phyloP scores from a whole-genome alignment of 495 filamentous ascomycete genomes.

The Trichoderma orchidacearum region DNA sequence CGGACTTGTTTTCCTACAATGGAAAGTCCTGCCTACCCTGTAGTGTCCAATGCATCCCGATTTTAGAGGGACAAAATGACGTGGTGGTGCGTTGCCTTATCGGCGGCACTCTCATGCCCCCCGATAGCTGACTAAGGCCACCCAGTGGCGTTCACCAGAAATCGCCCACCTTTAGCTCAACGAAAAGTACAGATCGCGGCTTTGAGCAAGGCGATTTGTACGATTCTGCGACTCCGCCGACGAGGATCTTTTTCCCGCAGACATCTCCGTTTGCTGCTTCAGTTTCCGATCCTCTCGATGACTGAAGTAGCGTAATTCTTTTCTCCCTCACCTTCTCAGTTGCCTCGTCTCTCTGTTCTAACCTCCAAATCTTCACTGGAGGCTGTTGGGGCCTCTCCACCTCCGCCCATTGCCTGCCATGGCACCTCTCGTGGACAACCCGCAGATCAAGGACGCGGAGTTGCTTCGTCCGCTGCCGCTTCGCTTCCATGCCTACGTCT shows the following conservation, averaged over 20 bases:
- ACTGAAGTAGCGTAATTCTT: no score
- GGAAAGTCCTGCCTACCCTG: no score
- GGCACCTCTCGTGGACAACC: conserved; percentile 64
- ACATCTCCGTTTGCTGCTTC: background rate
- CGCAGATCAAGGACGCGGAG: conserved; percentile 76
- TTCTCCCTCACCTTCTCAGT: no score
- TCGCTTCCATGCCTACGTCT: conserved; percentile 73
- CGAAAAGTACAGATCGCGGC: background rate
- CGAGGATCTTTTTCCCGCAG: background rate
- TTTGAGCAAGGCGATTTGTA: background rate
- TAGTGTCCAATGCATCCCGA: no score
- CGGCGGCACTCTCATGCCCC: background rate
- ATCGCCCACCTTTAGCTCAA: no score
- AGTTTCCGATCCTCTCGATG: no score
- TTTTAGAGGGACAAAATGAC: background rate
- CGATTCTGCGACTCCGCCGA: background rate
- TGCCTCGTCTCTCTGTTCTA: no score
- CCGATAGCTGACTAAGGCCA: background rate
- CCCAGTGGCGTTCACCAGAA: no score
- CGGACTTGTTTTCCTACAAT: no score
- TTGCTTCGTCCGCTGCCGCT: conserved; percentile 79
- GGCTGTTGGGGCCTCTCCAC: background rate
- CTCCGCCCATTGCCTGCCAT: conserved; percentile 1
- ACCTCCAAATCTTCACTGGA: no score
- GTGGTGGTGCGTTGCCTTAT: background rate